Conservation (phyloP, 257 asterid species). For the Voacanga thouarsii region DNA sequence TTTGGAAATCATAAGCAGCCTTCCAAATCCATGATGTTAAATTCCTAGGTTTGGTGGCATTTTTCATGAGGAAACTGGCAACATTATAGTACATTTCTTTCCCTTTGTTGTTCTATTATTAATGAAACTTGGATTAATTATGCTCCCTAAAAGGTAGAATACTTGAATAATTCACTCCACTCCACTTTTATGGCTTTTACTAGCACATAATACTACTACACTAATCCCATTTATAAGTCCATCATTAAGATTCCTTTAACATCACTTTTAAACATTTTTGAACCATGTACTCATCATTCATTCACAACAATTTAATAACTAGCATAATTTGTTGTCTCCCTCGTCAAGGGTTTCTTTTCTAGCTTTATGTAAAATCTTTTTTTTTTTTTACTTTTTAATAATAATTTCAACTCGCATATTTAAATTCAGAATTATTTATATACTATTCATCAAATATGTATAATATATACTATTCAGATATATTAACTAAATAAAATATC, state of each 20-base stretch:
- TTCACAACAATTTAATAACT: neutral
- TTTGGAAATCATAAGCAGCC: neutral
- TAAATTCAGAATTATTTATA: too few relatives aligned
- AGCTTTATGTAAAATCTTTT: too few relatives aligned
- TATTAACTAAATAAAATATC: too few relatives aligned
- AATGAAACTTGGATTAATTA: neutral
- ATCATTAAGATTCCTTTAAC: slow-evolving; percentile 12
- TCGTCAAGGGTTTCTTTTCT: too few relatives aligned
- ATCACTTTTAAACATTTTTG: neutral
- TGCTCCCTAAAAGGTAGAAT: neutral
- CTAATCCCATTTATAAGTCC: neutral
- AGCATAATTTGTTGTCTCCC: neutral
- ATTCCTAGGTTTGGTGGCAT: too few relatives aligned
- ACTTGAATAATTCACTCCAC: slow-evolving; percentile 5
- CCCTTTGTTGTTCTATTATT: neutral
- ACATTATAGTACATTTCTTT: too few relatives aligned
- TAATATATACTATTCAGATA: too few relatives aligned
- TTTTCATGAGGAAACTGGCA: too few relatives aligned
- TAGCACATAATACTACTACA: neutral
- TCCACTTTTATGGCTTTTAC: slow-evolving; percentile 11
- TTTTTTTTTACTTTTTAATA: too few relatives aligned
- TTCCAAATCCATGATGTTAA: neutral
- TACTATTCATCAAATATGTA: too few relatives aligned
- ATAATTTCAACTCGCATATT: too few relatives aligned
- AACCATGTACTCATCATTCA: neutral